These are phyloP conservation scores for Moesziomyces antarcticus DNA, from an alignment of 1,284 basidiomycete species.

Conservation along the genomic window DNA sequence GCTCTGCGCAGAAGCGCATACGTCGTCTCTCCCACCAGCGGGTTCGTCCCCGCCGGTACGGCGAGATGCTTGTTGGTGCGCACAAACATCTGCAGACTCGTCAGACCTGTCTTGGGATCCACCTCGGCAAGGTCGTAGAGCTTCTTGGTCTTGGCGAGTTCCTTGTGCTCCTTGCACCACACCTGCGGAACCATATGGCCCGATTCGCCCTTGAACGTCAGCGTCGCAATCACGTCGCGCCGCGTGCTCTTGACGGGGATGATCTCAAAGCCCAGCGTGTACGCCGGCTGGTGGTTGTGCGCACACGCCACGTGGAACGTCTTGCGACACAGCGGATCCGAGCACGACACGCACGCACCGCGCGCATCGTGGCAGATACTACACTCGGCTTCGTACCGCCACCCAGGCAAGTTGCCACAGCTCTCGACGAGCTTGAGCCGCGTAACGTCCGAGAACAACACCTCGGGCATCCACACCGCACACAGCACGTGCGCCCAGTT, in stretches of 20 bases:
- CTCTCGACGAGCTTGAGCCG: constrained; percentile 84
- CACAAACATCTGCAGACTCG: constrained; percentile 85
- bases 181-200: constrained; percentile 84
- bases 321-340: constrained; percentile 75
- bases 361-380: constrained; percentile 73
- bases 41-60: constrained; percentile 14
- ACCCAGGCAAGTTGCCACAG: constrained; percentile 77
- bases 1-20: constrained; percentile 59
- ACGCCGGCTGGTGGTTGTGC: constrained; percentile 76
- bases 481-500: constrained; percentile 93
- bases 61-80: constrained; percentile 81
- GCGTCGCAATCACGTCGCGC: constrained; percentile 71
- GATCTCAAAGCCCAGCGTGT: constrained; percentile 90
- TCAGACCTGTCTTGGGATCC: constrained; percentile 81
- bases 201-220: constrained; percentile 85
- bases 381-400: constrained; percentile 69
- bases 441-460: constrained; percentile 79
- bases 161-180: constrained; percentile 84
- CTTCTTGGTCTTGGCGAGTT: constrained; percentile 72
- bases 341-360: constrained; percentile 85
- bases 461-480: constrained; percentile 85
- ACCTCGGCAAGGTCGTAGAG: constrained; percentile 85
- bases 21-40: constrained; percentile 33
- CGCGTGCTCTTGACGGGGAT: constrained; percentile 74
- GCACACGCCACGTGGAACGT: constrained; percentile 91